Evolutionary conservation across 331 rosid genomes (phyloP).

Genomic region (Cydonia oblonga): DNA sequence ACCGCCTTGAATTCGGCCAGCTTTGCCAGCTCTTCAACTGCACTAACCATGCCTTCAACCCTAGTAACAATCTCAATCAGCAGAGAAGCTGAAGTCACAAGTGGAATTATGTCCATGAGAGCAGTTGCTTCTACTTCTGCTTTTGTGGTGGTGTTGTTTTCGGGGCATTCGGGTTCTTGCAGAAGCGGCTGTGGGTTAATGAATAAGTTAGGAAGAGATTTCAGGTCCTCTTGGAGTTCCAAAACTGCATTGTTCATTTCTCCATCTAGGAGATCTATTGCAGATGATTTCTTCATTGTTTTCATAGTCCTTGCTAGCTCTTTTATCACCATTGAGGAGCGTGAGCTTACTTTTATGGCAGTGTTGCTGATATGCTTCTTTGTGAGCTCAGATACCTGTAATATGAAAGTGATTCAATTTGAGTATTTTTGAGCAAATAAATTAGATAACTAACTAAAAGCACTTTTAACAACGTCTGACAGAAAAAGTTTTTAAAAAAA

Average conservation of each 20-base stretch:
- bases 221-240: slow-evolving; percentile 40
- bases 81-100: slow-evolving; percentile 50
- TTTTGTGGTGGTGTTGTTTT: not conserved
- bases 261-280: slow-evolving; percentile 19
- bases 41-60: slow-evolving; percentile 46
- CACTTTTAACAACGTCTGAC: too few relatives aligned
- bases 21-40: slow-evolving; percentile 42
- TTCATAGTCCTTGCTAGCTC: slow-evolving; percentile 38
- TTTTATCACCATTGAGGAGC: slow-evolving; percentile 33
- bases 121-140: not conserved
- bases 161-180: not conserved
- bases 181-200: not conserved
- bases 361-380: slow-evolving; percentile 33
- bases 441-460: too few relatives aligned
- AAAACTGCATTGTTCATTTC: slow-evolving; percentile 45
- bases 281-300: slow-evolving; percentile 54
- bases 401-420: not conserved
- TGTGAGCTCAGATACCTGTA: slow-evolving; percentile 35
- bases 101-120: slow-evolving; percentile 49
- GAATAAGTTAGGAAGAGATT: slow-evolving; percentile 26
- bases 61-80: slow-evolving; percentile 39
- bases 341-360: slow-evolving; percentile 33
- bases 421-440: too few relatives aligned
- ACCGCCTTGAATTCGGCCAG: slow-evolving; percentile 31
- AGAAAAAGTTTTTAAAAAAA: too few relatives aligned